Percentiles rank a stretch among this genome's conserved stretches.
Conservation (phyloP, 164 flowering plant genomes). For the Aristolochia contorta region DNA sequence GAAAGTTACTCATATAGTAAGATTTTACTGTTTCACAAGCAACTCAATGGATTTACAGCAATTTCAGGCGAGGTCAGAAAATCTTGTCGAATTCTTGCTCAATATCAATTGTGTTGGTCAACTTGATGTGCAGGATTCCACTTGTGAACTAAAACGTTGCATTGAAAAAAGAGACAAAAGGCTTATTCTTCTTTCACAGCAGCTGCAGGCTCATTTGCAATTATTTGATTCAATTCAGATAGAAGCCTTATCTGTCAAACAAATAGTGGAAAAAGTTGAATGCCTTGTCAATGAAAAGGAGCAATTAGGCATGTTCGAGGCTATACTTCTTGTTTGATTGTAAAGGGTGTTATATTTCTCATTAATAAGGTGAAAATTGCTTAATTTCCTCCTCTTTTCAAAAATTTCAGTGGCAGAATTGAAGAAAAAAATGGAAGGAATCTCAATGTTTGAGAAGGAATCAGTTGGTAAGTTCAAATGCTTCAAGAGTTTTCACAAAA, state of each 20-base stretch:
- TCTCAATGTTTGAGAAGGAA: not conserved
- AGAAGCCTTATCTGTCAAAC: not conserved
- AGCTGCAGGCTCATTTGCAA: not conserved
- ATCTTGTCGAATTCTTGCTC: too few relatives aligned
- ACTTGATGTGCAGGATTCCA: not conserved
- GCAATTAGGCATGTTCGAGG: not conserved
- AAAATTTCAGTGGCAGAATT: not conserved
- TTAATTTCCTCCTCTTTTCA: not conserved
- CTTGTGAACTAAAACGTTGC: slow-evolving; percentile 1
- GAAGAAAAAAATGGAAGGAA: not conserved
- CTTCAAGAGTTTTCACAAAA: too few relatives aligned
- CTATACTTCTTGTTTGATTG: not conserved
- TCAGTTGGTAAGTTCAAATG: not conserved
- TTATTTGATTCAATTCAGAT: not conserved
- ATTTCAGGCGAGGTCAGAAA: too few relatives aligned
- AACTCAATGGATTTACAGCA: too few relatives aligned
- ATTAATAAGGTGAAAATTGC: not conserved
- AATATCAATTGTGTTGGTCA: not conserved
- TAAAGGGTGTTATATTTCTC: not conserved
- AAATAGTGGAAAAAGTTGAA: not conserved
- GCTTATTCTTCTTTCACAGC: not conserved
- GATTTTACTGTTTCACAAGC: too few relatives aligned
- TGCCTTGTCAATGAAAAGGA: not conserved
- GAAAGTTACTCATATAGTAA: too few relatives aligned
- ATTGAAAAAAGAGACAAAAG: not conserved